Conservation (phyloP, 106 monocot genomes). For the Posidonia australis region DNA sequence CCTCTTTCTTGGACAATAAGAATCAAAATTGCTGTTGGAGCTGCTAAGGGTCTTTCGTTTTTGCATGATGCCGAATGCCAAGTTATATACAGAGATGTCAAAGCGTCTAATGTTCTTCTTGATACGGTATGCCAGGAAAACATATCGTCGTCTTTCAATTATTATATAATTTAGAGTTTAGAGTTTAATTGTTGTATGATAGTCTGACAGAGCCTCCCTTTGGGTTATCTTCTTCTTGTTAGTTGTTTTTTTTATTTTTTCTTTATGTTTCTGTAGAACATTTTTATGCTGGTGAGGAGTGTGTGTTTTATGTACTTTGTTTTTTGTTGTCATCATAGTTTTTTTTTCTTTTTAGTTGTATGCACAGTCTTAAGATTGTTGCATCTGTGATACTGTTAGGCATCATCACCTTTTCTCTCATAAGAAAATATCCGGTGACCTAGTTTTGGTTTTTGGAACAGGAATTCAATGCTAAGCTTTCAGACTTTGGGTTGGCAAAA, state of each 20-base stretch:
- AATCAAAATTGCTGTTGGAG: conserved; percentile 72
- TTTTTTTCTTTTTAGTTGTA: background rate
- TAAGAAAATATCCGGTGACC: no score
- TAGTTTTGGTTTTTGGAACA: conserved; percentile 11
- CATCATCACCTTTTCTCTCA: background rate
- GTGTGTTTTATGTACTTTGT: background rate
- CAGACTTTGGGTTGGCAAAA: conserved; percentile 94
- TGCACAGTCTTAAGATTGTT: background rate
- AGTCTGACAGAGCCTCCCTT: no score
- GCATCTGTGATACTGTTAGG: background rate
- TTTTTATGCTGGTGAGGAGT: no score
- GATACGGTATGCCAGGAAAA: conserved; percentile 40
- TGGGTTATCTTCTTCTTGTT: no score
- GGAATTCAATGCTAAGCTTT: conserved; percentile 74
- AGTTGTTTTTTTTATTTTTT: no score
- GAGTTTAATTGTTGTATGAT: background rate
- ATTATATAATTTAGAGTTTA: background rate
- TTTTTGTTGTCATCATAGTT: background rate
- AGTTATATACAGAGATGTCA: conserved; percentile 94
- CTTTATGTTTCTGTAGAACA: no score
- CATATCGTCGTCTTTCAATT: background rate
- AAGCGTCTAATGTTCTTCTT: conserved; percentile 89
- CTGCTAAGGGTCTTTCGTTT: conserved; percentile 77
- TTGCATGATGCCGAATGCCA: conserved; percentile 70
- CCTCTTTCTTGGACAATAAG: conserved; percentile 71